Evolutionary conservation across 129 eudicot genomes (phyloP).

Genomic region (Chrysanthemum seticuspe): DNA sequence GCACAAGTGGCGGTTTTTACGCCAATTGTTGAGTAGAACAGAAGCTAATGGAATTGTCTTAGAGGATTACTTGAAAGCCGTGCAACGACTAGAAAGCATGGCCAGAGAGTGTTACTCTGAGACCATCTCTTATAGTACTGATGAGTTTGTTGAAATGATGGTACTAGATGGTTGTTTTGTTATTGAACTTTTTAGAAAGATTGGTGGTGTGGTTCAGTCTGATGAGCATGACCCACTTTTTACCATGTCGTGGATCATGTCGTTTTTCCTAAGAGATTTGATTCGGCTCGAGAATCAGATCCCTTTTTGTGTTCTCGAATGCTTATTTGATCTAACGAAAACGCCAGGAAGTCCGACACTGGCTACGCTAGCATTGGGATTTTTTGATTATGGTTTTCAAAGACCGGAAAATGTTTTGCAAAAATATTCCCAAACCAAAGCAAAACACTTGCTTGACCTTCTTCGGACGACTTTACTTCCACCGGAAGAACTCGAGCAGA

Average conservation of each 20-base stretch:
- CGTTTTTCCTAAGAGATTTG: conserved; percentile 70
- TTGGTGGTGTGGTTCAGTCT: conserved; percentile 32
- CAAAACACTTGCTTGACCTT: conserved; percentile 69
- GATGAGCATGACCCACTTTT: conserved; percentile 63
- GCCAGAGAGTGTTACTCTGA: conserved; percentile 70
- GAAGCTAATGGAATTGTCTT: conserved; percentile 32
- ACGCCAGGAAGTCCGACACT: conserved; percentile 36
- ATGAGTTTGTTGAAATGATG: conserved; percentile 72
- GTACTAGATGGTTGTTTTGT: conserved; percentile 90
- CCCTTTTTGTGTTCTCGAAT: conserved; percentile 61
- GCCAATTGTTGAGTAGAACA: conserved; percentile 43
- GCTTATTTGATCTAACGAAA: conserved; percentile 49
- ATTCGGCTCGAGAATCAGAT: conserved; percentile 76
- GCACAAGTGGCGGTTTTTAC: conserved; percentile 80
- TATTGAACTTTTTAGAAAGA: conserved; percentile 61
- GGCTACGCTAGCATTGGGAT: conserved; percentile 32
- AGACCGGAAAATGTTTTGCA: conserved; percentile 37
- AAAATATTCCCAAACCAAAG: conserved; percentile 31
- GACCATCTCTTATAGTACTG: conserved; percentile 23
- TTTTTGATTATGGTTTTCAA: conserved; percentile 47
- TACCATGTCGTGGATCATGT: conserved; percentile 63
- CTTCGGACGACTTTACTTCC: conserved; percentile 48
- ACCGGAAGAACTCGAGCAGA: conserved; percentile 9
- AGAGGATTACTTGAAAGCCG: conserved; percentile 41
- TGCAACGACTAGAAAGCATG: conserved; percentile 48